phyloP scores from a whole-genome alignment of 2,329 filamentous ascomycete genomes.

The Scedosporium minutisporum region DNA sequence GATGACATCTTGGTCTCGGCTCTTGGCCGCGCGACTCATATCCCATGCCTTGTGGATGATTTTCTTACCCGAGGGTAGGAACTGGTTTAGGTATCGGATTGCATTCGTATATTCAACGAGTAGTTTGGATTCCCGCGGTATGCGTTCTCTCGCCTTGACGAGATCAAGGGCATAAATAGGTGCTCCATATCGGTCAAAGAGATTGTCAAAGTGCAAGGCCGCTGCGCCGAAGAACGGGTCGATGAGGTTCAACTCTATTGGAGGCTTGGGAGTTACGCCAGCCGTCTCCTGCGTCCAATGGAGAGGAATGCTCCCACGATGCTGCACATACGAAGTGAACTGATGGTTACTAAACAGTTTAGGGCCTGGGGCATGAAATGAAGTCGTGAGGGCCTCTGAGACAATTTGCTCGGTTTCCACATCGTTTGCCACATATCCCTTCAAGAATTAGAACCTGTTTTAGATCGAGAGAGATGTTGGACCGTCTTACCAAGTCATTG shows the following conservation, averaged over 20 bases:
- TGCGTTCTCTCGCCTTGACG: slow-evolving; percentile 80
- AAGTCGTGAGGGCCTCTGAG: slow-evolving; percentile 86
- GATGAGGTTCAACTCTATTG: slow-evolving; percentile 88
- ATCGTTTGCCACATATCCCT: slow-evolving; percentile 92
- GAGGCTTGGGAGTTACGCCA: slow-evolving; percentile 90
- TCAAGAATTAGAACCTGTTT: neutral
- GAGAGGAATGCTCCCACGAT: slow-evolving; percentile 89
- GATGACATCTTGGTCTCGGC: slow-evolving; percentile 87
- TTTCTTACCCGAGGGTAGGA: slow-evolving; percentile 70
- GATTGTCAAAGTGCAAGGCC: slow-evolving; percentile 86
- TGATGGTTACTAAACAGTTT: slow-evolving; percentile 78
- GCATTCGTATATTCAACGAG: slow-evolving; percentile 79
- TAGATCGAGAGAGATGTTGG: neutral
- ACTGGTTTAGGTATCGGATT: slow-evolving; percentile 89
- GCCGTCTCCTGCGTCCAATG: slow-evolving; percentile 97
- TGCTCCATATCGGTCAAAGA: slow-evolving; percentile 87
- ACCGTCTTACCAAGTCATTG: slow-evolving; percentile 58
- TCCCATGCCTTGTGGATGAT: slow-evolving; percentile 96
- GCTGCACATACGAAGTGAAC: slow-evolving; percentile 94
- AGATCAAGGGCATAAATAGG: slow-evolving; percentile 88
- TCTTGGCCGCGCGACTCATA: slow-evolving; percentile 93
- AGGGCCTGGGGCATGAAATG: slow-evolving; percentile 85
- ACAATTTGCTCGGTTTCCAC: slow-evolving; percentile 99
- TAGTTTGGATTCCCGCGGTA: slow-evolving; percentile 83
- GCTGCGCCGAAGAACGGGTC: slow-evolving; percentile 94